Base-by-base conservation (phyloP, 1,284 basidiomycete species). In the Trametes pubescens region DNA sequence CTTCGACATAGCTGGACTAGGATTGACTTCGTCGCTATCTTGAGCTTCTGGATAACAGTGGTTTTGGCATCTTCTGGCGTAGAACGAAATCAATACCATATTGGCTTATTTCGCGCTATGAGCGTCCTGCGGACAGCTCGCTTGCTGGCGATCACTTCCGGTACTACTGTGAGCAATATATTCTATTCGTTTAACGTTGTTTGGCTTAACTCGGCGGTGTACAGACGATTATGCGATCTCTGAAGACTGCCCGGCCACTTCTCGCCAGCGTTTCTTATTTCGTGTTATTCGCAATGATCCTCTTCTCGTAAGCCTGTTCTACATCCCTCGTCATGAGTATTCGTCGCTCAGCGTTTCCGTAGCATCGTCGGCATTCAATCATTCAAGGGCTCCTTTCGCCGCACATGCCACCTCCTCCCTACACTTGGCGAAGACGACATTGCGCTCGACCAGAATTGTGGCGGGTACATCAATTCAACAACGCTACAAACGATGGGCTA, bases 1-100 rank as follows among this genome's bases (percentile, higher is more conserved):
- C 81, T 99, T 4, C 86, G 97, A 4, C 95, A 99, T 73, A 94
- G 93, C 59, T 99, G 96, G 96, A 94, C 91, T 70, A 86, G 96
- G 35, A 91, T 98, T 62, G 96, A 99, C 76, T 87, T 93, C 67
- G 78, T 98, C 38, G 94, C 97, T 2, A 87, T 98, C 53, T 65
- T 89, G 24, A 82, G 86, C 64, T 96, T 95, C 74, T 96, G 94
- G 94, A 84, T 93, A 58, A 83, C 86, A 4, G 96, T 98, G 73
- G 76, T 75, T 0, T 81, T 99, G 51, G 87, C 93, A 0, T 77
- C 86, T 22, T 71, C 80, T 0, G 91, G 92, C 0, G 71, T 85
- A 38, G 96, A 99, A 76, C 80, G 83, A 4, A 85, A 85, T 5
- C 68, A 72, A 7, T 78, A 86, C 55, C 95, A 98, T 77, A 86